phyloP scores from a whole-genome alignment of 2,329 filamentous ascomycete genomes.

The Fusarium mexicanum region DNA sequence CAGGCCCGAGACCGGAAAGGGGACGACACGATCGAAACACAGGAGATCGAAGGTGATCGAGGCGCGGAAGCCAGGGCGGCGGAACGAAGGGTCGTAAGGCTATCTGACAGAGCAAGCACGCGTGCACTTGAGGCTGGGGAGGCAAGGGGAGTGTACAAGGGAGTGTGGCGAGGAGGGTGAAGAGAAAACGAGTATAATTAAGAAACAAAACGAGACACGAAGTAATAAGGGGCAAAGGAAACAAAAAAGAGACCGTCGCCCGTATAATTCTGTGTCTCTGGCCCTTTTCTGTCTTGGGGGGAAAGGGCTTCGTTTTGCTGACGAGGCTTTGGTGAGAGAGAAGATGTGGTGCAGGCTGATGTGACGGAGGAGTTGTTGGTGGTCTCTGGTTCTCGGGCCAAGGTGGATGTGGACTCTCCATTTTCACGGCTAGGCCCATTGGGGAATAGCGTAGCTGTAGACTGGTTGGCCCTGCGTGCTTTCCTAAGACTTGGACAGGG shows the following conservation, averaged over 20 bases:
- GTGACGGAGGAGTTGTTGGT: slow-evolving; percentile 38
- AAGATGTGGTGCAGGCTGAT: slow-evolving; percentile 40
- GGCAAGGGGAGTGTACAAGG: slow-evolving; percentile 34
- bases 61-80: slow-evolving; percentile 12
- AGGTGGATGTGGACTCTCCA: slow-evolving; percentile 24
- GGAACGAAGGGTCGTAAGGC: slow-evolving; percentile 15
- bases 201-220: slow-evolving; percentile 3
- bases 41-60: slow-evolving; percentile 4
- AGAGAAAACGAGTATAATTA: not conserved
- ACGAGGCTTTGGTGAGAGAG: slow-evolving; percentile 39
- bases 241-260: not conserved
- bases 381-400: slow-evolving; percentile 23
- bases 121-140: slow-evolving; percentile 12
- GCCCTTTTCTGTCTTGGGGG: not conserved
- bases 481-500: slow-evolving; percentile 9
- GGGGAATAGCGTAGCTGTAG: not conserved
- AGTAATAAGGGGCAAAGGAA: not conserved
- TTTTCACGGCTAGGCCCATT: not conserved
- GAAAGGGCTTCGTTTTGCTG: slow-evolving; percentile 23
- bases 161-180: slow-evolving; percentile 12
- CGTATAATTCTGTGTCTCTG: slow-evolving; percentile 11
- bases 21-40: slow-evolving; percentile 7
- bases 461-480: slow-evolving; percentile 7
- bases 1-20: slow-evolving; percentile 4
- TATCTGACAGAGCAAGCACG: slow-evolving; percentile 11